Evolutionary conservation across 2,329 filamentous ascomycete species (phyloP).

Genomic region (Monilinia vaccinii-corymbosi): DNA sequence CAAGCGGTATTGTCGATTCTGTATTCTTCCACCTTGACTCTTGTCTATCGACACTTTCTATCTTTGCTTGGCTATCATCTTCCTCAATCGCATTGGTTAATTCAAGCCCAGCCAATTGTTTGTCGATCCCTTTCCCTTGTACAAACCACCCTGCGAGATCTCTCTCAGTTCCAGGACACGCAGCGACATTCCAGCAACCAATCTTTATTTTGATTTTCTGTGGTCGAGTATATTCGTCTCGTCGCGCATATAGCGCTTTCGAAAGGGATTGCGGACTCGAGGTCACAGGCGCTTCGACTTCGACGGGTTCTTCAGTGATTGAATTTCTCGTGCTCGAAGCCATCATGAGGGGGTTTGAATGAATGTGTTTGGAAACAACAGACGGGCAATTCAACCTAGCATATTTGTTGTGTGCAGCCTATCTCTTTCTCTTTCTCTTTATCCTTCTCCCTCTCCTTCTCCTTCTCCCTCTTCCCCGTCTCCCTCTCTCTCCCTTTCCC

Average conservation of each 20-base stretch:
- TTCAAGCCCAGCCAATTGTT: conserved; percentile 48
- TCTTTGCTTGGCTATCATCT: conserved; percentile 26
- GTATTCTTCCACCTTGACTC: conserved; percentile 37
- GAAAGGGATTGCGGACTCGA: conserved; percentile 50
- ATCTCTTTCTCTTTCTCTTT: neutral
- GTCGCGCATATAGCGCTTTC: conserved; percentile 59
- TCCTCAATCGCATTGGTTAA: conserved; percentile 33
- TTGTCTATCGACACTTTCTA: conserved; percentile 38
- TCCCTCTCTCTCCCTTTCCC: neutral
- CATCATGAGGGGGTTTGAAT: neutral
- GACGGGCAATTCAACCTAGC: neutral
- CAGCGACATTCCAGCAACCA: conserved; percentile 91
- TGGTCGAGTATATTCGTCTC: conserved; percentile 68
- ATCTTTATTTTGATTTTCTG: conserved; percentile 77
- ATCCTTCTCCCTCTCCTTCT: neutral
- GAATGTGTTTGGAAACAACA: neutral
- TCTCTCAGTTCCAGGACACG: conserved; percentile 73
- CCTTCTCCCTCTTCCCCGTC: too few species aligned
- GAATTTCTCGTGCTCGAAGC: conserved; percentile 18
- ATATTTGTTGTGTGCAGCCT: conserved; percentile 7
- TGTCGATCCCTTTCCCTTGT: conserved; percentile 60
- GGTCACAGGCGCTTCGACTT: conserved; percentile 13
- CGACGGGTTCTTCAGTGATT: neutral
- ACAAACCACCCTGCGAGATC: conserved; percentile 88
- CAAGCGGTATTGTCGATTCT: conserved; percentile 37